phyloP scores from a whole-genome alignment of 768 basidiomycete genomes.

The Rhizopogon vesiculosus region DNA sequence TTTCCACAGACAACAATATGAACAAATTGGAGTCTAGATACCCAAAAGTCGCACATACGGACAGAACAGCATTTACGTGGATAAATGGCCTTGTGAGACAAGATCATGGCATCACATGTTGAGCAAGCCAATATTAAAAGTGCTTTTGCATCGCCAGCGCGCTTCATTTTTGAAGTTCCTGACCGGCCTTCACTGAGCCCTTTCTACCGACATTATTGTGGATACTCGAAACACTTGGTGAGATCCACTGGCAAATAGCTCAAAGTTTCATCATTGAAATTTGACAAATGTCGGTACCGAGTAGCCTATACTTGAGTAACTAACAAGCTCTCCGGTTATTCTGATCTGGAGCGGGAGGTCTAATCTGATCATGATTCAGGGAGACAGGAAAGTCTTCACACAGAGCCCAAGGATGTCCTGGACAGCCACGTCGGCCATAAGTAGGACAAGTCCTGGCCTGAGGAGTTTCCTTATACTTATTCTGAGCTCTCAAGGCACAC shows the following conservation, averaged over 20 bases:
- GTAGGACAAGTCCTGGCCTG: no score
- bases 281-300: neutral
- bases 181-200: neutral
- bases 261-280: neutral
- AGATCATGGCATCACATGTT: no score
- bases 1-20: no score
- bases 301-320: no score
- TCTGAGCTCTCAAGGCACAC: no score
- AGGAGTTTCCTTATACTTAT: no score
- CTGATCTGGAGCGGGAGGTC: neutral
- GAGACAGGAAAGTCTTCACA: neutral
- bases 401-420: neutral
- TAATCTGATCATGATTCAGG: neutral
- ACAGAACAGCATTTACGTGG: no score
- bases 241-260: neutral
- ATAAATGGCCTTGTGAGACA: no score
- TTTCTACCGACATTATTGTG: neutral
- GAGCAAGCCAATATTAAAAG: no score
- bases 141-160: neutral
- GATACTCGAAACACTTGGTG: neutral
- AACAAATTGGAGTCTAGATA: no score
- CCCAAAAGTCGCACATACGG: no score
- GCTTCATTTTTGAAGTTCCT: neutral
- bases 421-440: neutral
- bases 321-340: neutral